A percentile compares a stretch with the other conserved stretches of the same genome.
Conservation (phyloP, 2,329 filamentous ascomycete species). For the Diaporthe ilicicola region DNA sequence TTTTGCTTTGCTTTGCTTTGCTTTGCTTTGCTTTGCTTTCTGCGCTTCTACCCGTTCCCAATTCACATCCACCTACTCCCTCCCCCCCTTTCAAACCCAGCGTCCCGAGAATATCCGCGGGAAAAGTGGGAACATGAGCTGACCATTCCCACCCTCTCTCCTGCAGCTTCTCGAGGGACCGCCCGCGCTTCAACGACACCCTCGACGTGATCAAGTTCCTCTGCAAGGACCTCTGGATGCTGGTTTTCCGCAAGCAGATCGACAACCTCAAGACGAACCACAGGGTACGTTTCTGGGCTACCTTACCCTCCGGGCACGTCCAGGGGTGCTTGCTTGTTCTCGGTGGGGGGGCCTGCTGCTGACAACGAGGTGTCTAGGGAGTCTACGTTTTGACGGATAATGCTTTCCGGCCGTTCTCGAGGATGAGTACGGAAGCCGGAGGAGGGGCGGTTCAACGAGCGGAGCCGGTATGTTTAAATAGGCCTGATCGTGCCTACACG, state of each 20-base stretch:
- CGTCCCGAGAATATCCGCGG: constrained; percentile 20
- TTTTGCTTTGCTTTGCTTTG: too few relatives aligned
- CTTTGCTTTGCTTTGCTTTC: constrained; percentile 16
- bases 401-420: constrained; percentile 84
- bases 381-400: constrained; percentile 97
- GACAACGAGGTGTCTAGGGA: constrained; percentile 61
- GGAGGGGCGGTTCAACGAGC: constrained; percentile 78
- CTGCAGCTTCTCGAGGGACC: constrained; percentile 78
- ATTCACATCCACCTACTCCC: neutral
- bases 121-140: constrained; percentile 29
- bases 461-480: constrained; percentile 71
- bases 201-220: constrained; percentile 98
- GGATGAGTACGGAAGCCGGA: constrained; percentile 86
- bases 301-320: constrained; percentile 34
- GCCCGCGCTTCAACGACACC: constrained; percentile 88
- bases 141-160: constrained; percentile 17
- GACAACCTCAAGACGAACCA: constrained; percentile 99
- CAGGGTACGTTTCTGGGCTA: constrained; percentile 59
- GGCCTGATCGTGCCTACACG: neutral
- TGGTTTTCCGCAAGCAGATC: constrained; percentile 95
- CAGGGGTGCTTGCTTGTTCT: neutral
- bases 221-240: constrained; percentile 96
- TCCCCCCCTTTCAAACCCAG: neutral
- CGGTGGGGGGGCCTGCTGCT: constrained; percentile 21
- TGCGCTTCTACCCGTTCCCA: neutral